Conservation (phyloP, 1,284 basidiomycete species). For the Sutorius eximius region DNA sequence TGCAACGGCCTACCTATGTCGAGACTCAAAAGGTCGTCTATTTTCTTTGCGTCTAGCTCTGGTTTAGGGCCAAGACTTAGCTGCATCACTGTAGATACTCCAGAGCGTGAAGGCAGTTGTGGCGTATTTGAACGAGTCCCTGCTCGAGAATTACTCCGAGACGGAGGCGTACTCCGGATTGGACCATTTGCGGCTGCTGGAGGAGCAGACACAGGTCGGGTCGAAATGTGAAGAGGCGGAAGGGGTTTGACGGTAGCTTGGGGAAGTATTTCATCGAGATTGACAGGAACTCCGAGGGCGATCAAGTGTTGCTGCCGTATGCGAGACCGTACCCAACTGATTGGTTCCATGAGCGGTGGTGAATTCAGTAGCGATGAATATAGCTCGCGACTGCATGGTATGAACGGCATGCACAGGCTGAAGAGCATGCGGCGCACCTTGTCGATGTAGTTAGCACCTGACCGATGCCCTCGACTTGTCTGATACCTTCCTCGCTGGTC, state of each 20-base stretch:
- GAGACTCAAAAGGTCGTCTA: constrained; percentile 66
- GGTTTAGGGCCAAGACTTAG: constrained; percentile 74
- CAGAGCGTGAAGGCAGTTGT: constrained; percentile 42
- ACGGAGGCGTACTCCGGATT: constrained; percentile 39
- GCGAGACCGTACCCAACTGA: constrained; percentile 89
- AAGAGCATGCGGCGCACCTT: constrained; percentile 52
- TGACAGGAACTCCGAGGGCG: constrained; percentile 87
- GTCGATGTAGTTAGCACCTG: constrained; percentile 74
- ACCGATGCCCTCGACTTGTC: constrained; percentile 75
- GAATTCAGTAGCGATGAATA: constrained; percentile 68
- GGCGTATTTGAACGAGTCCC: constrained; percentile 59
- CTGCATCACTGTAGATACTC: constrained; percentile 42
- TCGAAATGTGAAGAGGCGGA: constrained; percentile 78
- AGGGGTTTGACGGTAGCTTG: constrained; percentile 68
- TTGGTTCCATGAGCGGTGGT: constrained; percentile 68
- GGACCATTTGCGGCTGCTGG: constrained; percentile 55
- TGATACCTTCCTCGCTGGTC: constrained; percentile 70
- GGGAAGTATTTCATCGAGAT: constrained; percentile 88
- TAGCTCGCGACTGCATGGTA: constrained; percentile 63
- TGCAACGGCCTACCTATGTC: constrained; percentile 53
- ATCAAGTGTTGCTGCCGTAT: constrained; percentile 88
- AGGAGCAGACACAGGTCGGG: constrained; percentile 77
- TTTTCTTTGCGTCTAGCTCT: constrained; percentile 62
- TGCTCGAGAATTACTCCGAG: constrained; percentile 42
- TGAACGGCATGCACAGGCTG: constrained; percentile 28